phyloP scores from a whole-genome alignment of 2,329 filamentous ascomycete species.

The Aspergillus sp. region DNA sequence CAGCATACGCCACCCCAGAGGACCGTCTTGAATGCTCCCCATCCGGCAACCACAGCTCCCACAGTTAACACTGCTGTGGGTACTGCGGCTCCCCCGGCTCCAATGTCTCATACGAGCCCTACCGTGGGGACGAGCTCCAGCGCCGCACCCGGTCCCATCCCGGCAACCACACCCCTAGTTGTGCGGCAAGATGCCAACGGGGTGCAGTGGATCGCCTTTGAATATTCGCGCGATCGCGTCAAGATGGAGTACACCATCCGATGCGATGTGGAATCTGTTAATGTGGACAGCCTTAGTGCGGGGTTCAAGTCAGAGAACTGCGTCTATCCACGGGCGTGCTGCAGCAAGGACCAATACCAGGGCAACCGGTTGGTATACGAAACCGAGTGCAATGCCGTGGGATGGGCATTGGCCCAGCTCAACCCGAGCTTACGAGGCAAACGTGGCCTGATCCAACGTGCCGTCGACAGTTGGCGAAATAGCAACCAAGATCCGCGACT shows the following conservation, averaged over 20 bases:
- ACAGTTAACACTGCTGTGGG: constrained; percentile 46
- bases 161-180: constrained; percentile 88
- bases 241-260: constrained; percentile 99
- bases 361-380: constrained; percentile 95
- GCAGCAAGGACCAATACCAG: constrained; percentile 89
- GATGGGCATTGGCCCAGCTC: constrained; percentile 92
- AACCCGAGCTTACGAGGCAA: constrained; percentile 89
- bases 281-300: constrained; percentile 71
- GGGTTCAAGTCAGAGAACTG: constrained; percentile 99
- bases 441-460: constrained; percentile 89
- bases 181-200: constrained; percentile 93
- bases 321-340: constrained; percentile 92
- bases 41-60: constrained; percentile 48
- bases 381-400: constrained; percentile 98
- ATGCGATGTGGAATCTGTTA: constrained; percentile 94
- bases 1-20: constrained; percentile 31
- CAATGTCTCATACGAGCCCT: constrained; percentile 27
- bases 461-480: constrained; percentile 97
- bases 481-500: constrained; percentile 94
- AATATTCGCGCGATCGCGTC: constrained; percentile 92
- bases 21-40: constrained; percentile 29
- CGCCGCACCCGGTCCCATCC: constrained; percentile 90
- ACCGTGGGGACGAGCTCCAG: constrained; percentile 67
- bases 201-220: constrained; percentile 97
- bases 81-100: constrained; percentile 22